phyloP scores from a whole-genome alignment of 495 filamentous ascomycete species.

The Lasiosphaeris hirsuta region DNA sequence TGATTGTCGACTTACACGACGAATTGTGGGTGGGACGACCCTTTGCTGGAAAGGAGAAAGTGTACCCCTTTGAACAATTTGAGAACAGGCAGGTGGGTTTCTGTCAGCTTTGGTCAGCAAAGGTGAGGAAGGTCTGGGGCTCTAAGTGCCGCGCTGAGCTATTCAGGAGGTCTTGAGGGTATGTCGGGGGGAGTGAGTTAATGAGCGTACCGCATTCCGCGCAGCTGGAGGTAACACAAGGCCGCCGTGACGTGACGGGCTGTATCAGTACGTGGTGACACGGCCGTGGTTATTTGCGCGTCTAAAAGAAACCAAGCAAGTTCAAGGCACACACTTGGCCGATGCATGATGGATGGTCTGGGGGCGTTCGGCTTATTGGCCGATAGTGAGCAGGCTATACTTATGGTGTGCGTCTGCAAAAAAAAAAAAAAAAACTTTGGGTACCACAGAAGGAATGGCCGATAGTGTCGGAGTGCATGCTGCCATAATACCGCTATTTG shows the following conservation, averaged over 20 bases:
- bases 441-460: conserved; percentile 27
- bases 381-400: conserved; percentile 23
- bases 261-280: background rate
- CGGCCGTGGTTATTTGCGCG: conserved; percentile 20
- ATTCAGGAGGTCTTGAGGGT: background rate
- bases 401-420: conserved; percentile 24
- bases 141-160: background rate
- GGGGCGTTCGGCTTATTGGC: conserved; percentile 19
- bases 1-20: too few species aligned
- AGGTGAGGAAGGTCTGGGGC: background rate
- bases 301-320: conserved; percentile 11
- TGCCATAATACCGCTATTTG: conserved; percentile 8
- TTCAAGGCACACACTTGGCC: background rate
- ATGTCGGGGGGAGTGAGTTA: conserved; percentile 4
- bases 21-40: too few species aligned
- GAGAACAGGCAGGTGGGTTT: too few species aligned
- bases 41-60: too few species aligned
- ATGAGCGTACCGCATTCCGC: conserved; percentile 2
- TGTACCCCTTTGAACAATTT: too few species aligned
- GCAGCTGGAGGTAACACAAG: conserved; percentile 14
- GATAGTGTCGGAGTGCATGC: conserved; percentile 24
- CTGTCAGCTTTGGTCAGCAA: background rate
- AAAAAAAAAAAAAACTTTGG: too few species aligned
- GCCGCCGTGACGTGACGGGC: background rate
- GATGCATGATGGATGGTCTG: conserved; percentile 17